Base-by-base conservation (phyloP, 805 yeast species). In the Kuraishia borneana region DNA sequence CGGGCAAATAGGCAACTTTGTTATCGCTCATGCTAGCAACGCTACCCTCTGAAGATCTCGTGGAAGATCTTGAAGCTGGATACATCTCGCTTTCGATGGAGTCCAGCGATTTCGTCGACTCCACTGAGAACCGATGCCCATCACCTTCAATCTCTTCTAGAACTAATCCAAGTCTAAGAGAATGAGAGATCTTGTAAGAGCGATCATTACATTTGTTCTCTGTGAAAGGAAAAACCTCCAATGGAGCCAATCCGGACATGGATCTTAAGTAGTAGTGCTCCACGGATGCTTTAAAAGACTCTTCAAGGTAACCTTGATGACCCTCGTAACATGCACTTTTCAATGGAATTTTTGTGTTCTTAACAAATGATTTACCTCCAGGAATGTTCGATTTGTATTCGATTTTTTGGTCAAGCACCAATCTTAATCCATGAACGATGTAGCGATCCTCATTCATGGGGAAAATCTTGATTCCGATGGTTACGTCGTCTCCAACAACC, bases 161-260 rank as follows among this genome's bases (percentile, higher is more conserved):
- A 3, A 34, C n/a, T 6, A 39, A 27, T 3, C 32, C 31, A 12
- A 39, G 21, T 30, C 34, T 43, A n/a, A 50, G 25, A 20, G 36
- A 26, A 35, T 55, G 60, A 1, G 38, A 25, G 25, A 51, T 42
- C 31, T 40, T 41, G 21, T 51, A 43, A n/a, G n/a, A n/a, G n/a
- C n/a, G n/a, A n/a, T n/a, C n/a, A 29, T 42, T 38, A 12, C 44
- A 43, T 5, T 38, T 25, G 6, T 31, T 17, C 4, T 36, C 33
- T 2, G 48, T 45, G 2, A 51, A 36, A 3, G 57, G 57, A 18
- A 40, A 44, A 3, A 53, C 14, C 13, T 32, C 35, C 13, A 39
- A 25, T 3, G 13, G n/a, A 5, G 31, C 16, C 3, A 12, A 2
- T n/a, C 16, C 28, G 7, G 28, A 16, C 7, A 10, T 10, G 7